Percentiles rank a stretch among this genome's conserved stretches.
Conservation (phyloP, 129 eudicot genomes). For the carrot (Daucus carota) region DNA sequence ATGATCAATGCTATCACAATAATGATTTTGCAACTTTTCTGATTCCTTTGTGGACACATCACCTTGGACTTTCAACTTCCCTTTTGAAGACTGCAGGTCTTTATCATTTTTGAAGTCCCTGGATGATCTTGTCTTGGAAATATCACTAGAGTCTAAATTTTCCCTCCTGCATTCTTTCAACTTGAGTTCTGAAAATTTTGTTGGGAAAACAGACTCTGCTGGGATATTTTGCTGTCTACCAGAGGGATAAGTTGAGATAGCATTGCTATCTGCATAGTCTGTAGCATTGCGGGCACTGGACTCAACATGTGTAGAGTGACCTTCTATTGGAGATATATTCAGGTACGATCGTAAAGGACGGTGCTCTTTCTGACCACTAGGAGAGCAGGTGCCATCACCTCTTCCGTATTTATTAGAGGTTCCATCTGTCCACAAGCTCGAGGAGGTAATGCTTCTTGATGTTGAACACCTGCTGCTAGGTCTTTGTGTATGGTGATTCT, state of each 20-base stretch:
- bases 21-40: constrained; percentile 20
- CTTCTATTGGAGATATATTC: constrained; percentile 30
- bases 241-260: constrained; percentile 16
- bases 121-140: not conserved
- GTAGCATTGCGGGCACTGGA: constrained; percentile 17
- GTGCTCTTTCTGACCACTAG: constrained; percentile 30
- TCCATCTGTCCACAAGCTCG: constrained; percentile 52
- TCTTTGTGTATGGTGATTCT: constrained; percentile 24
- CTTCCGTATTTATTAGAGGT: constrained; percentile 45
- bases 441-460: constrained; percentile 39
- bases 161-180: not conserved
- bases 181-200: not conserved
- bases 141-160: not conserved
- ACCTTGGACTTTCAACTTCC: constrained; percentile 11
- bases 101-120: not conserved
- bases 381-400: constrained; percentile 45
- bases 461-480: constrained; percentile 30
- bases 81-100: constrained; percentile 3
- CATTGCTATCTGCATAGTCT: constrained; percentile 20
- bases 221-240: constrained; percentile 20
- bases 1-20: constrained; percentile 3
- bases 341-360: constrained; percentile 39
- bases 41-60: constrained; percentile 6
- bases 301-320: constrained; percentile 10
- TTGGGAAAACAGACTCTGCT: not conserved